Percentiles rank a stretch among this genome's conserved stretches.
Conservation (phyloP, 2,329 filamentous ascomycete species). For the Thermothelomyces thermophilus region DNA sequence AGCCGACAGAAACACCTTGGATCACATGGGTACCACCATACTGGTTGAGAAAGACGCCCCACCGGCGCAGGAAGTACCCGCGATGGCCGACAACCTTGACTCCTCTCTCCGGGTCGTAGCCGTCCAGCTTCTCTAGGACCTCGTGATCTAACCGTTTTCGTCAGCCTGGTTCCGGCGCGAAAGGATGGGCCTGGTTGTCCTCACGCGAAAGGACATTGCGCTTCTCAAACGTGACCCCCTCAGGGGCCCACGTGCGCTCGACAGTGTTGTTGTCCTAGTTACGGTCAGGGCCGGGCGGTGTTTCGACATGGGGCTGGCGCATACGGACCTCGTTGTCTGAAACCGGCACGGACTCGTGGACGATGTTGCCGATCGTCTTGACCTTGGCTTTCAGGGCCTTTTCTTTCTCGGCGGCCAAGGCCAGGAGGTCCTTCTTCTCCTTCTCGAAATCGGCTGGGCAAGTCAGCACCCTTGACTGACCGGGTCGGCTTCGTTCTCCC, state of each 20-base stretch:
- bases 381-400: conserved; percentile 67
- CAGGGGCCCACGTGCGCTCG: conserved; percentile 72
- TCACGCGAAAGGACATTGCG: conserved; percentile 65
- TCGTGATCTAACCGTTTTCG: conserved; percentile 60
- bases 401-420: conserved; percentile 70
- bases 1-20: background rate
- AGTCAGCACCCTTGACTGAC: conserved; percentile 6
- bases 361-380: conserved; percentile 81
- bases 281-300: background rate
- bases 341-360: conserved; percentile 80
- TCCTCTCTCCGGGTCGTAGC: conserved; percentile 87
- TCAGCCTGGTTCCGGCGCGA: background rate
- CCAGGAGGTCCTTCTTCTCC: conserved; percentile 73
- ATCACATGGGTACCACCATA: conserved; percentile 1
- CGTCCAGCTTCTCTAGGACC: conserved; percentile 78
- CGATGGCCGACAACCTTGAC: conserved; percentile 92
- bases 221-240: conserved; percentile 67
- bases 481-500: background rate
- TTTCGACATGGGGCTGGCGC: background rate
- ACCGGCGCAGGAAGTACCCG: conserved; percentile 85
- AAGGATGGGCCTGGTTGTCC: background rate
- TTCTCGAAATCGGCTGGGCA: conserved; percentile 59
- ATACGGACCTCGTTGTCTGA: conserved; percentile 63
- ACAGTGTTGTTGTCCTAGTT: conserved; percentile 69
- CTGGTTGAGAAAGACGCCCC: conserved; percentile 55